phyloP scores from a whole-genome alignment of 768 basidiomycete genomes.

The Boletus bicolor region DNA sequence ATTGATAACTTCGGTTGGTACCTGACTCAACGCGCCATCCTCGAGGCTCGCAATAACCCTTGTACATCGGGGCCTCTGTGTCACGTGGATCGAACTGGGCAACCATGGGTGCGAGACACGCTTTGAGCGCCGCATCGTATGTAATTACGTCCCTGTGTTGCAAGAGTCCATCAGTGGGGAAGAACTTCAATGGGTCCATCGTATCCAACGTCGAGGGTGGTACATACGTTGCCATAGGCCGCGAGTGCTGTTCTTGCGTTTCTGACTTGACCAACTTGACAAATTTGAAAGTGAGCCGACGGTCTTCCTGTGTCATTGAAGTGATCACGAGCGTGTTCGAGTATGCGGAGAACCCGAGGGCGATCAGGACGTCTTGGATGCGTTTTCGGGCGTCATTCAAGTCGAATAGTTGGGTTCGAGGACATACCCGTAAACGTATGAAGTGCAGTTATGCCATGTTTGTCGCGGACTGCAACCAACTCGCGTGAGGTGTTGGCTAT shows the following conservation, averaged over 20 bases:
- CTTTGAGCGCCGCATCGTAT: conserved; percentile 57
- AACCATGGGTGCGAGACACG: conserved; percentile 37
- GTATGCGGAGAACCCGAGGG: conserved; percentile 48
- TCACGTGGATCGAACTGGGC: conserved; percentile 36
- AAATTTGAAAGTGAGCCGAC: conserved; percentile 47
- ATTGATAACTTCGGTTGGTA: conserved; percentile 29
- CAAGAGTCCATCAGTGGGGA: conserved; percentile 39
- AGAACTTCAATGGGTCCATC: conserved; percentile 46
- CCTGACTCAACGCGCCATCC: conserved; percentile 33
- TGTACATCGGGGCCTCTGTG: conserved; percentile 31
- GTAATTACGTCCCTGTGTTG: conserved; percentile 57
- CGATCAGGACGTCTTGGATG: conserved; percentile 39
- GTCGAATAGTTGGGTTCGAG: conserved; percentile 34
- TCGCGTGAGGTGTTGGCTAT: conserved; percentile 22
- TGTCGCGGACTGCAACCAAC: conserved; percentile 39
- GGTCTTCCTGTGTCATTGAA: conserved; percentile 21
- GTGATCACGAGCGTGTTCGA: conserved; percentile 18
- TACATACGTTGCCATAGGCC: conserved; percentile 21
- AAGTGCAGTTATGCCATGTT: conserved; percentile 45
- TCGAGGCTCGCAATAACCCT: conserved; percentile 40
- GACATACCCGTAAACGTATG: conserved; percentile 36
- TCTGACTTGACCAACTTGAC: conserved; percentile 52
- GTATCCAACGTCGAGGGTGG: conserved; percentile 13
- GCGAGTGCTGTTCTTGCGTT: conserved; percentile 39
- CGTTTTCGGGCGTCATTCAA: conserved; percentile 27